These are phyloP conservation scores for Aspergillus cristatus DNA, from an alignment of 495 filamentous ascomycete genomes.

Conservation along the genomic window DNA sequence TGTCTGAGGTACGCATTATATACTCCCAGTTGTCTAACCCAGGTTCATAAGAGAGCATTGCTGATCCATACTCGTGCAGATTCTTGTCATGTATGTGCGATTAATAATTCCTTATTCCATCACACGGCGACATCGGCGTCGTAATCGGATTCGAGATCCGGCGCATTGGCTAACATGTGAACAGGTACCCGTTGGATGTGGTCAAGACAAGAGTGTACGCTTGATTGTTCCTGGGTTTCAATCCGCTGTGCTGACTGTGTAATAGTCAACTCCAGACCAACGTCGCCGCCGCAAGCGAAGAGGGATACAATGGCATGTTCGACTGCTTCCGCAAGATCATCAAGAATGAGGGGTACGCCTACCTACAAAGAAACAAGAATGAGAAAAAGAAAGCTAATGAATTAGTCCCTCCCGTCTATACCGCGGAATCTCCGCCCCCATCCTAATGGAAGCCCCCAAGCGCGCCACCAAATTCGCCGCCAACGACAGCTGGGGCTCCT, in stretches of 20 bases:
- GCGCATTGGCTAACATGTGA: not conserved
- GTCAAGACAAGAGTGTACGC: constrained; percentile 95
- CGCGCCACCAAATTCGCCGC: constrained; percentile 97
- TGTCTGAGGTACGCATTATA: constrained; percentile 63
- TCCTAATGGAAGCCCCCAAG: constrained; percentile 98
- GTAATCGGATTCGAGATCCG: not conserved
- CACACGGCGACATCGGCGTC: not conserved
- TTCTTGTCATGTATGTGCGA: constrained; percentile 71
- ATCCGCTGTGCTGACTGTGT: constrained; percentile 2
- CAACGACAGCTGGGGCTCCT: constrained; percentile 93
- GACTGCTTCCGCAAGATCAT: constrained; percentile 97
- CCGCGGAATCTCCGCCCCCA: constrained; percentile 90
- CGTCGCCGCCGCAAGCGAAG: constrained; percentile 50
- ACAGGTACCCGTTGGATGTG: constrained; percentile 95
- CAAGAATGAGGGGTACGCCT: constrained; percentile 75
- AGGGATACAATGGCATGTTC: constrained; percentile 90
- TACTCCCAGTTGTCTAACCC: too few relatives aligned
- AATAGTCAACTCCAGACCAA: constrained; percentile 79
- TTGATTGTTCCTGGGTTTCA: not conserved
- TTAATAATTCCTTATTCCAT: constrained; percentile 3
- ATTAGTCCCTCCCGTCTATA: constrained; percentile 77
- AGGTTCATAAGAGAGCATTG: too few relatives aligned
- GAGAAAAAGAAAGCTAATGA: constrained; percentile 1
- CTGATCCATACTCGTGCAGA: constrained; percentile 54
- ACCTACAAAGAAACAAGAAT: constrained; percentile 1